phyloP scores from a whole-genome alignment of 805 yeast species.

The Wickerhamomyces chaumierensis region DNA sequence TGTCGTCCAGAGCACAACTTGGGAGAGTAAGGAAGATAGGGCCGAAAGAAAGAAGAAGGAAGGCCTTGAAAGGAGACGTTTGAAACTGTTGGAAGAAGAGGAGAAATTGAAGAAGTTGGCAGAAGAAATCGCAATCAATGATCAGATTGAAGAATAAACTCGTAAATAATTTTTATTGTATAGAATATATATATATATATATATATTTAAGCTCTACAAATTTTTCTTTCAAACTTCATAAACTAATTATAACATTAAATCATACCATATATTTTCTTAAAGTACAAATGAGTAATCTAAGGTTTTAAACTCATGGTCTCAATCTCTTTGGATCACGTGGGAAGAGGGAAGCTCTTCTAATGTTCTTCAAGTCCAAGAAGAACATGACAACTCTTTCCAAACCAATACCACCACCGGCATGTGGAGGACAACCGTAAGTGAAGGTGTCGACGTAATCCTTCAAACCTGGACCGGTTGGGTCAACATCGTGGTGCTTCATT shows the following conservation, averaged over 20 bases:
- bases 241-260: too few species aligned
- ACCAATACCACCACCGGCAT: conserved; percentile 99
- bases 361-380: conserved; percentile 91
- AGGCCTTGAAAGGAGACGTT: conserved; percentile 23
- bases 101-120: not conserved
- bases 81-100: not conserved
- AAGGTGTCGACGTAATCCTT: conserved; percentile 89
- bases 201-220: too few species aligned
- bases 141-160: not conserved
- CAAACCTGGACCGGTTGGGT: conserved; percentile 72
- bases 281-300: too few species aligned
- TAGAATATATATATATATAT: too few species aligned
- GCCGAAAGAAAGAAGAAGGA: conserved; percentile 40
- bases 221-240: too few species aligned
- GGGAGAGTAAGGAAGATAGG: conserved; percentile 49
- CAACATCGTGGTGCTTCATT: conserved; percentile 73
- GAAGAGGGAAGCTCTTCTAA: conserved; percentile 96
- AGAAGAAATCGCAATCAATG: not conserved
- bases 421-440: conserved; percentile 94
- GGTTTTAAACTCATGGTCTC: conserved; percentile 48
- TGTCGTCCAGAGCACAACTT: conserved; percentile 1
- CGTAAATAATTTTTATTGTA: too few species aligned
- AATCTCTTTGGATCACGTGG: conserved; percentile 97
- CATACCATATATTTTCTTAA: too few species aligned
- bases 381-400: conserved; percentile 98